These are phyloP conservation scores for Pseudopediastrum boryanum DNA, from an alignment of 139 green algal species.

Conservation along the genomic window DNA sequence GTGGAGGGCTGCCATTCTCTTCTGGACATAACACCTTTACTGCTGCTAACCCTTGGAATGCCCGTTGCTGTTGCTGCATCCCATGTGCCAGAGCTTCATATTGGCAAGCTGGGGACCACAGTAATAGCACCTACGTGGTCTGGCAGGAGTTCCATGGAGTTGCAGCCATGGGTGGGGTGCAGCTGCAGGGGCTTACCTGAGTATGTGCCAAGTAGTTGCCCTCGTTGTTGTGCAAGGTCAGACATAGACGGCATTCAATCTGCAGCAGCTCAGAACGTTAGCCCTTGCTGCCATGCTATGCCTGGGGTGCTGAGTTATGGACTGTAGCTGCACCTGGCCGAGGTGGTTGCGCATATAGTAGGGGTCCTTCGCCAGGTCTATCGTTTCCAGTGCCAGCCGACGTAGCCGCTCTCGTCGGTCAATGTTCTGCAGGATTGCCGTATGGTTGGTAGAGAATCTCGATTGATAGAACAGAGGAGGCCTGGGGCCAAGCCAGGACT, in stretches of 20 bases:
- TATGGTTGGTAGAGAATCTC: not conserved
- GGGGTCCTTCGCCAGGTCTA: slow-evolving; percentile 97
- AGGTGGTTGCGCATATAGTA: slow-evolving; percentile 99
- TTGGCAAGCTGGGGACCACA: too few species aligned
- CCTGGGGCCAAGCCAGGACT: not conserved
- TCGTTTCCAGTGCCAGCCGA: slow-evolving; percentile 97
- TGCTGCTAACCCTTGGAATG: too few species aligned
- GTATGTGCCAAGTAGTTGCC: slow-evolving; percentile 99
- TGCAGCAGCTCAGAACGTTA: slow-evolving; percentile 38
- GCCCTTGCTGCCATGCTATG: not conserved
- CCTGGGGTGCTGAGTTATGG: not conserved
- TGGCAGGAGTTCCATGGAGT: too few species aligned
- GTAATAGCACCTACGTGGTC: too few species aligned
- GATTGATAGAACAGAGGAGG: not conserved
- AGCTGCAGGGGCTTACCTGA: slow-evolving; percentile 60
- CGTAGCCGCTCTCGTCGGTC: slow-evolving; percentile 93
- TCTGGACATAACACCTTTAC: too few species aligned
- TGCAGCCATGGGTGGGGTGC: too few species aligned
- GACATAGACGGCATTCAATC: slow-evolving; percentile 98
- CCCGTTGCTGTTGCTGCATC: too few species aligned
- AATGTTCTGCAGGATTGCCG: slow-evolving; percentile 69
- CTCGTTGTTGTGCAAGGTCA: slow-evolving; percentile 99
- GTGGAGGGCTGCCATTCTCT: too few species aligned
- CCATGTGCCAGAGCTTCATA: too few species aligned
- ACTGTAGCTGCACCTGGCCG: slow-evolving; percentile 64